Conservation (phyloP, 2,329 filamentous ascomycete species). For the Herpotrichia juniperi region DNA sequence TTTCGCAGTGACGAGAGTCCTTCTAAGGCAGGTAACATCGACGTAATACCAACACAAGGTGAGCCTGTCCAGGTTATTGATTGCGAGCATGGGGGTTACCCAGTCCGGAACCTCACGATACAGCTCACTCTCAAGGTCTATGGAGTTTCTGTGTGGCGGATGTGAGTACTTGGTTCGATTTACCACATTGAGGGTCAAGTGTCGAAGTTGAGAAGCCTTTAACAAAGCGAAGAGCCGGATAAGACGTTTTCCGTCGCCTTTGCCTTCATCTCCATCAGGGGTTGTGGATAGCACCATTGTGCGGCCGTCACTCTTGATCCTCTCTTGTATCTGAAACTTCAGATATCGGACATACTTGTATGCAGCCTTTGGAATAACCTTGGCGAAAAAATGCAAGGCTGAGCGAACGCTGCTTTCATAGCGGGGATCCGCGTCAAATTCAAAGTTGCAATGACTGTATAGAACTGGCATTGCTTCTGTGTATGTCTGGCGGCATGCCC, state of each 20-base stretch:
- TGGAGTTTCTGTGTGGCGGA: too few relatives aligned
- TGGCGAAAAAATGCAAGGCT: background rate
- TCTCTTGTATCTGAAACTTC: background rate
- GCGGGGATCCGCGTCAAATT: background rate
- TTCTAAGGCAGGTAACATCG: background rate
- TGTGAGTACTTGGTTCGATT: too few relatives aligned
- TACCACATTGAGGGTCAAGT: too few relatives aligned
- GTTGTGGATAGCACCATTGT: background rate
- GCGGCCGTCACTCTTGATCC: background rate
- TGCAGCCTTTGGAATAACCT: background rate
- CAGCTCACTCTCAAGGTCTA: too few relatives aligned
- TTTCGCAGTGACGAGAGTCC: background rate
- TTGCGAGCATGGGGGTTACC: background rate
- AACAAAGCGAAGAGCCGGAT: too few relatives aligned
- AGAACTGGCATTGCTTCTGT: background rate
- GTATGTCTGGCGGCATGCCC: background rate
- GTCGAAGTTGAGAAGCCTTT: too few relatives aligned
- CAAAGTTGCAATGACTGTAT: background rate
- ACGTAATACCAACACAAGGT: background rate
- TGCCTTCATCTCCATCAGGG: too few relatives aligned
- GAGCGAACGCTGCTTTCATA: background rate
- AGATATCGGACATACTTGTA: background rate
- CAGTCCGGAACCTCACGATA: background rate
- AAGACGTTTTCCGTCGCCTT: too few relatives aligned
- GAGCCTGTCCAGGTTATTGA: background rate